Conservation (phyloP, 768 basidiomycete genomes). For the Roridomyces roridus region DNA sequence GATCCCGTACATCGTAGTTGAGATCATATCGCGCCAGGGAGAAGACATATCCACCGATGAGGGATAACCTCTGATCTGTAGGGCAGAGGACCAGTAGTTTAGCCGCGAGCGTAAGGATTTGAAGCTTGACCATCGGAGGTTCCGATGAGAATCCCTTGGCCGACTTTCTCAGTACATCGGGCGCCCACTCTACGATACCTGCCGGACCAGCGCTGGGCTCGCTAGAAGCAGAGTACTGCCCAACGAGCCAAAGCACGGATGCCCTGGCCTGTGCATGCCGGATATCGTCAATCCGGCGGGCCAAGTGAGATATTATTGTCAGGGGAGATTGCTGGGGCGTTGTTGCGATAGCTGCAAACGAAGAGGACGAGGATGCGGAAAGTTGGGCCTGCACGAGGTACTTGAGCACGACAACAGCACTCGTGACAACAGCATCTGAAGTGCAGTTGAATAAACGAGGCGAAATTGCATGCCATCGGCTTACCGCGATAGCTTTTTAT, state of each 20-base stretch:
- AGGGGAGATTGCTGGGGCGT: constrained; percentile 50
- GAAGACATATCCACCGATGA: constrained; percentile 77
- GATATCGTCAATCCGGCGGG: constrained; percentile 79
- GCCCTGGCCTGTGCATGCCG: constrained; percentile 82
- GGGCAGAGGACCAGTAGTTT: constrained; percentile 80
- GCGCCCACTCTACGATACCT: constrained; percentile 79
- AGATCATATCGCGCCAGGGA: constrained; percentile 86
- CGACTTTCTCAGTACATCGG: constrained; percentile 85
- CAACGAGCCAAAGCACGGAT: constrained; percentile 91
- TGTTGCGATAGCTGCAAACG: constrained; percentile 30
- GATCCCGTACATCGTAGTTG: constrained; percentile 91
- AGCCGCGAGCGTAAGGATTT: constrained; percentile 83
- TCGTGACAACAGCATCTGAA: constrained; percentile 77
- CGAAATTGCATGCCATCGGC: constrained; percentile 26
- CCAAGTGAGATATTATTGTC: constrained; percentile 79
- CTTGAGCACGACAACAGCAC: constrained; percentile 86
- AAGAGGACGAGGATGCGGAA: constrained; percentile 30
- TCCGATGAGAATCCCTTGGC: constrained; percentile 56
- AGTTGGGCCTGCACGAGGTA: constrained; percentile 78
- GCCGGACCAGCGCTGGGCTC: constrained; percentile 46
- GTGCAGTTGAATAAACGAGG: background rate
- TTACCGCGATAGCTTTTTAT: constrained; percentile 79
- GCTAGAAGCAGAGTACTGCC: constrained; percentile 72
- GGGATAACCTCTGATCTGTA: constrained; percentile 51
- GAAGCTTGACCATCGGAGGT: constrained; percentile 77